A percentile compares a stretch with the other conserved stretches of the same genome.
phyloP scores from a whole-genome alignment of 176 grass and related monocot genomes.

The Oropetium thomaeum region DNA sequence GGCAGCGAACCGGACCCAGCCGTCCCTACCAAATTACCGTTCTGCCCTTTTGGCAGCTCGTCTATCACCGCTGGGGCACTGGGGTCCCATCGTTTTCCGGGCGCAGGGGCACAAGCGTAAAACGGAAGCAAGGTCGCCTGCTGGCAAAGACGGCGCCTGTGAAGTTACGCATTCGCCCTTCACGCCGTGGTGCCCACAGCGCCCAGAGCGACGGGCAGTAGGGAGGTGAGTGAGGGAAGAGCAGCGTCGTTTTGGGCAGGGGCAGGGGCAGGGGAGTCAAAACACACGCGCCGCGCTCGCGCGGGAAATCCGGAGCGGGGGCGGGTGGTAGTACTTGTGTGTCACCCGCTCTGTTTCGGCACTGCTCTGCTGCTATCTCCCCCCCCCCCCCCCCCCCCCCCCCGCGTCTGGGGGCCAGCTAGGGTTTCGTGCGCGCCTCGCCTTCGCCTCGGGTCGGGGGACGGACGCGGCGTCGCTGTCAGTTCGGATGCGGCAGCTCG shows the following conservation, averaged over 20 bases:
- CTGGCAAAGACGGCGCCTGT: constrained; percentile 13
- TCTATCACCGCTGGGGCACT: not conserved
- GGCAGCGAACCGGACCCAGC: not conserved
- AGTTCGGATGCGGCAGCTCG: not conserved
- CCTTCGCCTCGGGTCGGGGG: not conserved
- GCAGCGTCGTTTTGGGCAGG: not conserved
- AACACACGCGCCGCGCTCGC: constrained; percentile 43
- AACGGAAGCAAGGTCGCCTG: constrained; percentile 9
- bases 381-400: not conserved
- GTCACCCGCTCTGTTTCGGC: constrained; percentile 15
- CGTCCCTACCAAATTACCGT: not conserved
- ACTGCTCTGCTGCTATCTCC: not conserved
- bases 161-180: constrained; percentile 26
- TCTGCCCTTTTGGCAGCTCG: not conserved
- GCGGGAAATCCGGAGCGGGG: constrained; percentile 50
- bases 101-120: constrained; percentile 6
- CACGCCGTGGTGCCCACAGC: not conserved
- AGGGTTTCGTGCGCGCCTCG: constrained; percentile 42
- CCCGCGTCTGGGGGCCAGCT: not conserved
- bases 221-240: no score
- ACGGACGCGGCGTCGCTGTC: constrained; percentile 18
- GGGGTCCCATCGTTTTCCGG: constrained; percentile 15
- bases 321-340: constrained; percentile 2
- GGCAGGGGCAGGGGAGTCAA: constrained; percentile 35
- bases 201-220: not conserved